Percentiles rank a stretch among this genome's conserved stretches.
These are phyloP conservation scores for Sphaerulina populicola DNA, from an alignment of 2,329 filamentous ascomycete species.

Conservation along the genomic window DNA sequence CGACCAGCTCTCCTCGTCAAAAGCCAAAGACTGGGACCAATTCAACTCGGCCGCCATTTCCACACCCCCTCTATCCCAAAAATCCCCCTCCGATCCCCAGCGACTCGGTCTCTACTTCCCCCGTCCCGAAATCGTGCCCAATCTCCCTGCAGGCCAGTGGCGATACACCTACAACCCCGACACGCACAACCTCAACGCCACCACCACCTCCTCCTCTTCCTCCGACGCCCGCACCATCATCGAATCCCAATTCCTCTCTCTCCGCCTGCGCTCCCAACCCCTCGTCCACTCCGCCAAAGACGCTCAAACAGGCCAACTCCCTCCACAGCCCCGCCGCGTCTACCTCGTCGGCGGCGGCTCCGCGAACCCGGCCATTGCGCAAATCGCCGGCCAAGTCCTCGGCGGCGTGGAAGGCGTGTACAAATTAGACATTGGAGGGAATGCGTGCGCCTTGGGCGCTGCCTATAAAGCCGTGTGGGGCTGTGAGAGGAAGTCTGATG, in stretches of 20 bases:
- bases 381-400: slow-evolving; percentile 76
- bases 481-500: slow-evolving; percentile 52
- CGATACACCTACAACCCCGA: slow-evolving; percentile 56
- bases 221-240: slow-evolving; percentile 75
- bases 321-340: slow-evolving; percentile 76
- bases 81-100: slow-evolving; percentile 47
- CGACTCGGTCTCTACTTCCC: slow-evolving; percentile 93
- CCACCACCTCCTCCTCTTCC: slow-evolving; percentile 36
- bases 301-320: slow-evolving; percentile 44
- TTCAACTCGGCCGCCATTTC: slow-evolving; percentile 69
- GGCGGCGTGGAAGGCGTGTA: slow-evolving; percentile 86
- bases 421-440: slow-evolving; percentile 86
- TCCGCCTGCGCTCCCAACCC: slow-evolving; percentile 72
- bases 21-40: slow-evolving; percentile 56
- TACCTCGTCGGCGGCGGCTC: slow-evolving; percentile 93
- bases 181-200: slow-evolving; percentile 40
- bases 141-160: slow-evolving; percentile 78
- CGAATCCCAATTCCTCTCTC: slow-evolving; percentile 88
- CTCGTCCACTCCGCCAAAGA: slow-evolving; percentile 49
- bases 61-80: slow-evolving; percentile 61
- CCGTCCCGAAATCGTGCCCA: slow-evolving; percentile 90
- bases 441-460: slow-evolving; percentile 86
- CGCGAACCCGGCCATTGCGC: slow-evolving; percentile 79
- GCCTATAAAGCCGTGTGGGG: slow-evolving; percentile 97
- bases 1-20: slow-evolving; percentile 59